phyloP scores from a whole-genome alignment of 2,329 filamentous ascomycete genomes.

The Xylariomycetidae sp. region DNA sequence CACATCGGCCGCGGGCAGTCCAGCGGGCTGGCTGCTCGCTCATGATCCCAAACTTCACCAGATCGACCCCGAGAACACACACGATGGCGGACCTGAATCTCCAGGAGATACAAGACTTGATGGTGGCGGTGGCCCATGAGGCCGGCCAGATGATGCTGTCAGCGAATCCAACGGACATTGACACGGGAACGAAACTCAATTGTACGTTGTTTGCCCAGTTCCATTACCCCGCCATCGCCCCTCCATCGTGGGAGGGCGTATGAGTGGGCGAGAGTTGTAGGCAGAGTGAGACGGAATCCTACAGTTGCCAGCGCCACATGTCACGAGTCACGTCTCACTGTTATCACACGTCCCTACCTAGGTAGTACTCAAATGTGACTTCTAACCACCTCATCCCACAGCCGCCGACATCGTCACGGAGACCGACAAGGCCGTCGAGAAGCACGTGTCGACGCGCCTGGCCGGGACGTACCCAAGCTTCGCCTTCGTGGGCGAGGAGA shows the following conservation, averaged over 20 bases:
- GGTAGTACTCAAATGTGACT: neutral
- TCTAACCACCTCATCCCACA: slow-evolving; percentile 22
- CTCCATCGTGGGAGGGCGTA: slow-evolving; percentile 7
- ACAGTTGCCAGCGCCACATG: neutral
- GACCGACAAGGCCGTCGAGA: slow-evolving; percentile 60
- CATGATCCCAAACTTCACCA: no score
- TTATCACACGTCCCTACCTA: neutral
- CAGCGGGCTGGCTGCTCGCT: no score
- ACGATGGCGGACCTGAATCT: slow-evolving; percentile 52
- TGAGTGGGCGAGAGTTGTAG: no score
- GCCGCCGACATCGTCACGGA: slow-evolving; percentile 65
- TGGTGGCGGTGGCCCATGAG: slow-evolving; percentile 54
- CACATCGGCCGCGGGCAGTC: no score
- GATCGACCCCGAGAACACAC: no score
- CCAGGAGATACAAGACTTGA: slow-evolving; percentile 54
- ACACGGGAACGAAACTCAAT: slow-evolving; percentile 58
- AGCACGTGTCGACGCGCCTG: slow-evolving; percentile 51
- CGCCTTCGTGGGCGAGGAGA: slow-evolving; percentile 71
- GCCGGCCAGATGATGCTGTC: slow-evolving; percentile 59
- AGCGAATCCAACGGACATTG: slow-evolving; percentile 53
- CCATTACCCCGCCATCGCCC: slow-evolving; percentile 15
- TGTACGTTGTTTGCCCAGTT: slow-evolving; percentile 36
- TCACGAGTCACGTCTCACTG: no score
- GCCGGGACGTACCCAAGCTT: slow-evolving; percentile 47
- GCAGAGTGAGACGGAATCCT: no score